Evolutionary conservation across 2,329 filamentous ascomycete species (phyloP), one percentile per base, ranked within the genome.

Genomic region (Pseudocercospora macadamiae): DNA sequence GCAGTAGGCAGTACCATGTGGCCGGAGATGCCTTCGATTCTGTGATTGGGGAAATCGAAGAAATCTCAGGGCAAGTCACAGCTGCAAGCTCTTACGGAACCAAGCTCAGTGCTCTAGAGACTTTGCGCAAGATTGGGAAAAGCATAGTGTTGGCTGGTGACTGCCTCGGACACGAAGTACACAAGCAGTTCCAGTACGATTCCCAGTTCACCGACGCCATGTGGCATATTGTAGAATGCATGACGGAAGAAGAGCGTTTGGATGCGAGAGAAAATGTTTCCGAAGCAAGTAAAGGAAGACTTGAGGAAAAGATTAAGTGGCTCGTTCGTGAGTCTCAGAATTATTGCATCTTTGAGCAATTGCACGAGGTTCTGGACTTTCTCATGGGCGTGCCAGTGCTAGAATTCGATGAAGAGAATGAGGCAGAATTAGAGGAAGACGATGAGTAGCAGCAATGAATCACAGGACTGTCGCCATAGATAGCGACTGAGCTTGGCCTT

Each of bases 341-440:
- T 10, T 42, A 53, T 18, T 48, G 18, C 9, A 28, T 53, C 1
- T 32, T 54, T 36, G 39, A 39, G 32, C 23, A 48, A 12, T 18
- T 48, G 14, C n/a, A 34, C 10, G 45, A 57, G 19, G 54, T 36
- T 0, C 49, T 32, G 6, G 16, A 7, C 12, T 7, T n/a, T 28
- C 49, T 59, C 19, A 16, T 18, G 21, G 37, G 19, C 7, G 56
- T 19, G 9, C 26, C 19, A 9, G 30, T 14, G 14, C 37, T 54
- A 10, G 49, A 47, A 7, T 28, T 14, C 1, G 48, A 51, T 9
- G 55, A 48, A 3, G 37, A 47, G 3, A 30, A 28, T 6, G 55
- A 47, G 2, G 23, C 4, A 16, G 54, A 56, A 8, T 23, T 30
- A 39, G 54, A 44, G 16, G 45, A 44, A 14, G 1, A 80, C 65